Evolutionary conservation across 2,329 filamentous ascomycete species (phyloP).

Genomic region (Lachnellula occidentalis): DNA sequence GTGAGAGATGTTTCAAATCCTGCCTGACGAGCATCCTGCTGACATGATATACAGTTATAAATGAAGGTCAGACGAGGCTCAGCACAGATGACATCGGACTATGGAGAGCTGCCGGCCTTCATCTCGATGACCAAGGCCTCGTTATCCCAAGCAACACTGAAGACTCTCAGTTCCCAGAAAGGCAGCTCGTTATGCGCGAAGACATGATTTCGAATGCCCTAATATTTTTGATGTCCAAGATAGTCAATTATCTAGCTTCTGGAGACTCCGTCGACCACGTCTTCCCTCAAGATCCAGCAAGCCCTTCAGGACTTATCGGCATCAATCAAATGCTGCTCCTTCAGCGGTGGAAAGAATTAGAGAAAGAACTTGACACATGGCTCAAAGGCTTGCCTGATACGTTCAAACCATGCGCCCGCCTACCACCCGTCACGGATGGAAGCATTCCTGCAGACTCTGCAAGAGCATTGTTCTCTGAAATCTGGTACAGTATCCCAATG

Average conservation of each 20-base stretch:
- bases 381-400: conserved; percentile 52
- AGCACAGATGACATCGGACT: conserved; percentile 57
- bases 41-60: conserved; percentile 41
- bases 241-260: conserved; percentile 58
- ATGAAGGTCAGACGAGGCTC: conserved; percentile 53
- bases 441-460: conserved; percentile 19
- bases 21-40: background rate
- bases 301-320: conserved; percentile 36
- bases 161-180: conserved; percentile 35
- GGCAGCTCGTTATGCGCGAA: conserved; percentile 50
- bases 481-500: conserved; percentile 59
- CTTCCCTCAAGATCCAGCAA: conserved; percentile 29
- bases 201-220: conserved; percentile 60
- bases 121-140: conserved; percentile 48
- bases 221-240: conserved; percentile 60
- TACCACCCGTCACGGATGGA: conserved; percentile 33
- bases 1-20: conserved; percentile 31
- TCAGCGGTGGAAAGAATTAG: conserved; percentile 49
- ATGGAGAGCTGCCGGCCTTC: conserved; percentile 59
- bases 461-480: conserved; percentile 43
- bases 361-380: conserved; percentile 54
- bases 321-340: conserved; percentile 44
- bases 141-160: conserved; percentile 40
- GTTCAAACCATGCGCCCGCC: conserved; percentile 50
- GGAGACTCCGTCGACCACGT: conserved; percentile 44